phyloP scores from a whole-genome alignment of 495 filamentous ascomycete genomes.

The Xylaria curta region DNA sequence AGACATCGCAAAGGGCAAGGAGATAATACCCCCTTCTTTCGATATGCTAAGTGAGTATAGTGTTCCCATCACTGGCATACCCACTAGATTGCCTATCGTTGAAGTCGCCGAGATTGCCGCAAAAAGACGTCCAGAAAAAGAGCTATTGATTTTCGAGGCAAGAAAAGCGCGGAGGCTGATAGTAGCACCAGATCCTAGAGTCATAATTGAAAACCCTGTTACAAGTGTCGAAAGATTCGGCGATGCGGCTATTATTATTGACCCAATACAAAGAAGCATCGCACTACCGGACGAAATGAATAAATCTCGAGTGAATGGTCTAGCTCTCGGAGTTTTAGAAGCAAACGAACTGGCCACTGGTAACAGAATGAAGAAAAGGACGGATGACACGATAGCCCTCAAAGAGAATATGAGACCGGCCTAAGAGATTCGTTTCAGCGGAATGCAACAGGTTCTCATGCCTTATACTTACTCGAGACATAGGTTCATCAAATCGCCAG shows the following conservation, averaged over 20 bases:
- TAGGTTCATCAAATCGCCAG: slow-evolving; percentile 16
- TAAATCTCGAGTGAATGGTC: neutral
- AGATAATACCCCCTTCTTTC: neutral
- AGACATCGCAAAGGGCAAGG: neutral
- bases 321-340: neutral
- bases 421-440: neutral
- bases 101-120: slow-evolving; percentile 4
- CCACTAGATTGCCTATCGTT: slow-evolving; percentile 14
- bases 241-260: neutral
- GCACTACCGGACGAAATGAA: neutral
- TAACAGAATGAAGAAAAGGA: slow-evolving; percentile 12
- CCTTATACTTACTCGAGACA: slow-evolving; percentile 5
- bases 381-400: slow-evolving; percentile 7
- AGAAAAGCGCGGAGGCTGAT: slow-evolving; percentile 18
- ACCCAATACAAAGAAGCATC: slow-evolving; percentile 1
- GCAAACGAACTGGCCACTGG: slow-evolving; percentile 6
- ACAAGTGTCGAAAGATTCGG: slow-evolving; percentile 4
- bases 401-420: slow-evolving; percentile 18
- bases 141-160: slow-evolving; percentile 3
- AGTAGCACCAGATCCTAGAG: slow-evolving; percentile 8
- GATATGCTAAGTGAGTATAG: slow-evolving; percentile 11
- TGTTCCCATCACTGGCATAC: slow-evolving; percentile 14
- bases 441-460: neutral
- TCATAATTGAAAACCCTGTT: slow-evolving; percentile 6
- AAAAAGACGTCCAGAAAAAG: slow-evolving; percentile 14